phyloP scores from a whole-genome alignment of 2,329 filamentous ascomycete species.

The Fonsecaea monophora region DNA sequence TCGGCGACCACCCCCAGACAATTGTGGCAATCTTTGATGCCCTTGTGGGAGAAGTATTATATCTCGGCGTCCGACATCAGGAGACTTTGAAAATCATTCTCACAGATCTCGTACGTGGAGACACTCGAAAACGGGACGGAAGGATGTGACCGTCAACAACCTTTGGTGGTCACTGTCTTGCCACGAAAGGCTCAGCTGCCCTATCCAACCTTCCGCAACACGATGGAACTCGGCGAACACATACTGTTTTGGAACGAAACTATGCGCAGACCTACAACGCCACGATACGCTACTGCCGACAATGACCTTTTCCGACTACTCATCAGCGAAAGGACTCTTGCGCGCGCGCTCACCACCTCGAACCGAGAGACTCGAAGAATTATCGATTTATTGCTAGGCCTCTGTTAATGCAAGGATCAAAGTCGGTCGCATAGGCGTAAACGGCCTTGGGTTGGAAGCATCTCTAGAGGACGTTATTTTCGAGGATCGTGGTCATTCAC shows the following conservation, averaged over 20 bases:
- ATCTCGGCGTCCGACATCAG: background rate
- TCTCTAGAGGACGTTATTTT: background rate
- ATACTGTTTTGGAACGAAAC: background rate
- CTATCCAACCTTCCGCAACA: background rate
- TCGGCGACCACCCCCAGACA: background rate
- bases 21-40: background rate
- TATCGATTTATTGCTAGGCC: background rate
- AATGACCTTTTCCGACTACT: background rate
- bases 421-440: background rate
- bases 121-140: background rate
- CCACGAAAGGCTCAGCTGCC: background rate
- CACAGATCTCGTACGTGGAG: background rate
- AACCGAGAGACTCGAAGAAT: background rate
- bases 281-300: background rate
- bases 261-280: background rate
- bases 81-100: background rate
- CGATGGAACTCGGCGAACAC: background rate
- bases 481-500: background rate
- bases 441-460: background rate
- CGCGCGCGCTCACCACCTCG: background rate
- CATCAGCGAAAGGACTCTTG: background rate
- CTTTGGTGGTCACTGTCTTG: background rate
- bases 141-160: background rate
- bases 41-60: background rate
- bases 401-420: background rate